A percentile compares a stretch with the other conserved stretches of the same genome.
Conservation (phyloP, 2,329 filamentous ascomycete species). For the Microdochium paspali region DNA sequence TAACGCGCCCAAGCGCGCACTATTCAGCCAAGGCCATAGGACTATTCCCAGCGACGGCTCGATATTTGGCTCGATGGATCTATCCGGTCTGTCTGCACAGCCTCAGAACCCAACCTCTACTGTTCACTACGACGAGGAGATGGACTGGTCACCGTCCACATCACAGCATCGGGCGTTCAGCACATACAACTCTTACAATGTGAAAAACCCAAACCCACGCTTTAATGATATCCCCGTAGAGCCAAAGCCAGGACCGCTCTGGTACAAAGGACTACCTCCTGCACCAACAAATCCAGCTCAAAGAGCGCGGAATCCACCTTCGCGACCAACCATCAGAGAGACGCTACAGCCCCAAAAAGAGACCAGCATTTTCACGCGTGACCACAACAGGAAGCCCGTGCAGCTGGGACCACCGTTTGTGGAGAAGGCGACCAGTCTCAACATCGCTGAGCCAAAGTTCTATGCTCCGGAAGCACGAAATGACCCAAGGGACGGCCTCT, state of each 20-base stretch:
- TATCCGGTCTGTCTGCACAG: conserved; percentile 9
- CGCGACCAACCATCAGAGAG: conserved; percentile 39
- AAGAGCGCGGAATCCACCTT: conserved; percentile 51
- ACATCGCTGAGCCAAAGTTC: conserved; percentile 16
- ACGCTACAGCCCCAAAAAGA: conserved; percentile 30
- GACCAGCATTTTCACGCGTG: conserved; percentile 37
- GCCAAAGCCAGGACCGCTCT: conserved; percentile 46
- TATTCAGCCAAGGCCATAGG: background rate
- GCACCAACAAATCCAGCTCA: conserved; percentile 60
- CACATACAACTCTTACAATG: conserved; percentile 26
- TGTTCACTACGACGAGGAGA: conserved; percentile 42
- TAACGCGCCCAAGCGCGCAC: background rate
- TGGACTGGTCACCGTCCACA: conserved; percentile 65
- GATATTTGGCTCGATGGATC: conserved; percentile 9
- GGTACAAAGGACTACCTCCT: conserved; percentile 60
- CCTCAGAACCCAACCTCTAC: conserved; percentile 7
- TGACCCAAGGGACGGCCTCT: conserved; percentile 19
- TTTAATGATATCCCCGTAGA: conserved; percentile 37
- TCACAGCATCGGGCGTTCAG: conserved; percentile 48
- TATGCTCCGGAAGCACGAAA: conserved; percentile 17
- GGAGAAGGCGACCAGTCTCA: conserved; percentile 9
- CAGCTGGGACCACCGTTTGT: conserved; percentile 10
- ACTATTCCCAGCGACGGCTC: conserved; percentile 4
- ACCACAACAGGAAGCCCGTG: conserved; percentile 8
- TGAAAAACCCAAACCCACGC: conserved; percentile 28